phyloP scores from a whole-genome alignment of 345 rosid genomes.

The Eucalyptus curtisii region DNA sequence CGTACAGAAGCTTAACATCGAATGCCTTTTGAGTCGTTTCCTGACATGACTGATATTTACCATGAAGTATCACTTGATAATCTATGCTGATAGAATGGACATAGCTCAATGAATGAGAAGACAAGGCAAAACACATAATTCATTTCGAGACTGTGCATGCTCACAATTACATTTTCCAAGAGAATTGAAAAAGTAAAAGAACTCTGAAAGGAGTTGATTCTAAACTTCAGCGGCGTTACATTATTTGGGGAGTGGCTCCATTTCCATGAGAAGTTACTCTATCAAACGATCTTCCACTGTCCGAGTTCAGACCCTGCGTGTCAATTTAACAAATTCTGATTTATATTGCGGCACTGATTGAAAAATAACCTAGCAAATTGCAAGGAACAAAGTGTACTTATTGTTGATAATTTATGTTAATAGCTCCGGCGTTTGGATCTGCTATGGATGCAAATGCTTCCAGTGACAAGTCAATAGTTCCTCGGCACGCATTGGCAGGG shows the following conservation, averaged over 20 bases:
- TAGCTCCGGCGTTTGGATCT: neutral
- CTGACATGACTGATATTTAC: neutral
- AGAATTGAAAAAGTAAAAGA: neutral
- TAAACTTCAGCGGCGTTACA: neutral
- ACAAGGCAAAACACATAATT: neutral
- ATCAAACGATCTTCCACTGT: neutral
- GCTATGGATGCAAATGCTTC: neutral
- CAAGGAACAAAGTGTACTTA: neutral
- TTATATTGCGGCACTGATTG: neutral
- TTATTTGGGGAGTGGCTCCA: neutral
- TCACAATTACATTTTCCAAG: neutral
- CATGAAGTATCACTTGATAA: neutral
- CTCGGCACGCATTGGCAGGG: neutral
- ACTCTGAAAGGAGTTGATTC: neutral
- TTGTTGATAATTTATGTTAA: neutral
- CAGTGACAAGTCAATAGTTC: conserved; percentile 1
- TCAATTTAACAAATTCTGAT: neutral
- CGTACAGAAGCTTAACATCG: neutral
- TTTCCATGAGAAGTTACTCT: neutral
- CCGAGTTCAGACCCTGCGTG: neutral
- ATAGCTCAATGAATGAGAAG: neutral
- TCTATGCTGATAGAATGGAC: neutral
- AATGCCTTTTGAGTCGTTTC: neutral
- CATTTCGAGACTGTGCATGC: neutral
- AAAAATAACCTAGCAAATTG: neutral